These are phyloP conservation scores for Claviceps spartinae DNA, from an alignment of 2,329 filamentous ascomycete species.

Conservation along the genomic window DNA sequence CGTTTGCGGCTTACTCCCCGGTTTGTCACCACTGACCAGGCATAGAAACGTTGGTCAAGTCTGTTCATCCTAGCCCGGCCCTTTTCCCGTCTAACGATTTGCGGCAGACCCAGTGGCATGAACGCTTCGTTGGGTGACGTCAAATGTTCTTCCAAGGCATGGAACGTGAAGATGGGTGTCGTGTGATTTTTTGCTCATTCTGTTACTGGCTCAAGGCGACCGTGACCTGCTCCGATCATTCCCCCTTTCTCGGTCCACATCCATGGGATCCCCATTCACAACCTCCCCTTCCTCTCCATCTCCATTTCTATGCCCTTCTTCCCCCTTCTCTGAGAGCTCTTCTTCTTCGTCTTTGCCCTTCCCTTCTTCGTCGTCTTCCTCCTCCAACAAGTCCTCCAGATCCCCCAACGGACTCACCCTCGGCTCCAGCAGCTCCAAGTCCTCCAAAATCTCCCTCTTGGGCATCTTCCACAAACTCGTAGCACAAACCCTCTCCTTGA, in stretches of 20 bases:
- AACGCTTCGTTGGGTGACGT: not conserved
- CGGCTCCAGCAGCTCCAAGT: slow-evolving; percentile 76
- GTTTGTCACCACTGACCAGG: not conserved
- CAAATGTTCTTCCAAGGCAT: not conserved
- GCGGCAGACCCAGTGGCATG: not conserved
- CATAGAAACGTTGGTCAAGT: not conserved
- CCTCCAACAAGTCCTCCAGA: slow-evolving; percentile 56
- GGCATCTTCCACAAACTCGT: slow-evolving; percentile 91
- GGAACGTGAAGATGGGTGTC: too few species aligned
- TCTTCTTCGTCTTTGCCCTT: slow-evolving; percentile 5
- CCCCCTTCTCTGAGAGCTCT: not conserved
- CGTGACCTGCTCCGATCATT: slow-evolving; percentile 14
- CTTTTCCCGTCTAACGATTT: not conserved
- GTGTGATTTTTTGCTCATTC: not conserved
- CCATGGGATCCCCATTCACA: slow-evolving; percentile 20
- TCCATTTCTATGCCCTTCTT: slow-evolving; percentile 11
- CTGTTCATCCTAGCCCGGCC: not conserved
- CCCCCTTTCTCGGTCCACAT: slow-evolving; percentile 21
- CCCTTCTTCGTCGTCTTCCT: slow-evolving; percentile 30
- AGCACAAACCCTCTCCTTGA: slow-evolving; percentile 78
- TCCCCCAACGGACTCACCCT: slow-evolving; percentile 73
- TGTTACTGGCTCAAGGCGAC: slow-evolving; percentile 1
- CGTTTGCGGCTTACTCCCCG: not conserved
- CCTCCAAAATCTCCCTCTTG: slow-evolving; percentile 67
- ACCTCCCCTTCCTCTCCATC: slow-evolving; percentile 16